Base-by-base conservation (phyloP, 83 land plant genomes). In the Larix sibirica region DNA sequence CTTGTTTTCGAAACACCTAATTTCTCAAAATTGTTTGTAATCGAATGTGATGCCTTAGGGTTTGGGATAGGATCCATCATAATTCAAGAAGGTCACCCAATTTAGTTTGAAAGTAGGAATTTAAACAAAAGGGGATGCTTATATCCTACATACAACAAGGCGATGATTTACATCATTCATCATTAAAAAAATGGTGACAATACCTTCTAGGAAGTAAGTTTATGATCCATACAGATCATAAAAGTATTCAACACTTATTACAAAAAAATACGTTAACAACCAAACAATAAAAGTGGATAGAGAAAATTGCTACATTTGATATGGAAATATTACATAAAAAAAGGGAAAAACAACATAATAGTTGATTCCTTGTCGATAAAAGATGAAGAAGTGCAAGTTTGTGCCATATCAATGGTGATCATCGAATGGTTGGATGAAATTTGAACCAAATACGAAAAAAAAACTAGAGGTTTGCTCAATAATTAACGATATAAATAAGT, bases 131-230 rank as follows among this genome's bases (percentile, higher is more conserved):
- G 24, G 2, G 28, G 23, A 9, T 21, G 5, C 21, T 0, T 77
- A 23, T n/a, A n/a, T n/a, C n/a, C n/a, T n/a, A n/a, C n/a, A n/a
- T n/a, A n/a, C n/a, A n/a, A n/a, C n/a, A n/a, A n/a, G n/a, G n/a
- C n/a, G n/a, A n/a, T n/a, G n/a, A n/a, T n/a, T n/a, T n/a, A n/a
- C n/a, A n/a, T n/a, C 4, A 77, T 86, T 40, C 20, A 70, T 36
- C 85, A 1, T 59, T 85, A 5, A 44, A 71, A 44, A 78, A 81
- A 8, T 87, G 86, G 84, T 17, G 84, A 21, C 83, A 23, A n/a
- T 84, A 84, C 17, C 38, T 87, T 0, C 2, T 78, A 31, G 83
- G 85, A n/a, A 40, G 70, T 9, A 73, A n/a, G 9, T 84, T 81
- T 65, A n/a, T 28, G 0, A 21, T 84, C 0, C 12, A 44, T 12